Evolutionary conservation across 2,329 filamentous ascomycete genomes (phyloP).

Genomic region (Fusarium dimerum): DNA sequence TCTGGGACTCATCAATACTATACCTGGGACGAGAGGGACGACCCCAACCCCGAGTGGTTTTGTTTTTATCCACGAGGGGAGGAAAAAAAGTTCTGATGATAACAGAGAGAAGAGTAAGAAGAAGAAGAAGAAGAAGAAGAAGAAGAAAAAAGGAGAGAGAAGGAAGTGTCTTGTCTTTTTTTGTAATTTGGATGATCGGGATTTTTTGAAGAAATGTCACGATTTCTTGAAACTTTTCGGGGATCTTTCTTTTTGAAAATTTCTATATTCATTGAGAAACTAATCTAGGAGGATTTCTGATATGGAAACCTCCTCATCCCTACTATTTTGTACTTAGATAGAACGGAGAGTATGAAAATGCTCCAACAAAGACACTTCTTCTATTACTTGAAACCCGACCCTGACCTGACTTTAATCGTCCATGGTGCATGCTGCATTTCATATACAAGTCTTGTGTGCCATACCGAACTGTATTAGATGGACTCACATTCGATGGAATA

Average conservation of each 20-base stretch:
- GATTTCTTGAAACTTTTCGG: too few relatives aligned
- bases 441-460: neutral
- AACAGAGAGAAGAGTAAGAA: neutral
- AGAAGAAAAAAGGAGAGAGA: conserved; percentile 4
- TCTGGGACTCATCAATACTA: conserved; percentile 19
- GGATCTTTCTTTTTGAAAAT: conserved; percentile 16
- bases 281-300: too few relatives aligned
- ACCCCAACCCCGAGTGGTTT: neutral
- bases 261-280: too few relatives aligned
- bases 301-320: too few relatives aligned
- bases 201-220: too few relatives aligned
- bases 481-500: neutral
- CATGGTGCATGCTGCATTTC: conserved; percentile 8
- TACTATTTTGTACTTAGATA: too few relatives aligned
- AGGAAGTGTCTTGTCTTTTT: conserved; percentile 4
- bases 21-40: conserved; percentile 6
- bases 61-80: neutral
- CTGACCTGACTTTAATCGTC: conserved; percentile 16
- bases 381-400: neutral
- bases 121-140: conserved; percentile 2
- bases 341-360: too few relatives aligned
- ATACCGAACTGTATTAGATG: neutral
- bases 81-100: conserved; percentile 1
- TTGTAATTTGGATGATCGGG: neutral
- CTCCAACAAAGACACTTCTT: too few relatives aligned